A percentile compares a stretch with the other conserved stretches of the same genome.
Conservation (phyloP, 2,329 filamentous ascomycete genomes). For the Pochonia chlamydosporia region DNA sequence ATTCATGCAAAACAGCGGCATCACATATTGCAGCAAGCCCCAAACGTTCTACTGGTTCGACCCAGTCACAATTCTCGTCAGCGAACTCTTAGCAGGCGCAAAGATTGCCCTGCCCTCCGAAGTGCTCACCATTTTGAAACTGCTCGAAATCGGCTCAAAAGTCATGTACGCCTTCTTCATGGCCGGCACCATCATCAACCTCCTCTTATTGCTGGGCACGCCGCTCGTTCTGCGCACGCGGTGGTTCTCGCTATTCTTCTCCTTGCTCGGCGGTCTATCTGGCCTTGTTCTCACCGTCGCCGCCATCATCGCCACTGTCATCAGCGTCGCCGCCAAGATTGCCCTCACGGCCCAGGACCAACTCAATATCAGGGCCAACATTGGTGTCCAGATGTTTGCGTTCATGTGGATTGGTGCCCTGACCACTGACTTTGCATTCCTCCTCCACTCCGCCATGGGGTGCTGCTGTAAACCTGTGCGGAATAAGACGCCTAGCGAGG, state of each 20-base stretch:
- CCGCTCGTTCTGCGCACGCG: conserved; percentile 48
- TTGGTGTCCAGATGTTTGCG: conserved; percentile 71
- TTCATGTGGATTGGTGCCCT: conserved; percentile 84
- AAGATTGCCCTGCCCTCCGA: conserved; percentile 74
- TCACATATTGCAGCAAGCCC: conserved; percentile 70
- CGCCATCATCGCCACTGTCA: conserved; percentile 71
- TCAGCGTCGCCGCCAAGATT: conserved; percentile 76
- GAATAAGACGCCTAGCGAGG: conserved; percentile 1
- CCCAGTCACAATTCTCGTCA: conserved; percentile 73
- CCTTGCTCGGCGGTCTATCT: conserved; percentile 61
- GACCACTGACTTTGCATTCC: conserved; percentile 61
- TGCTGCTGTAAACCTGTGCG: conserved; percentile 58
- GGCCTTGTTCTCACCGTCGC: conserved; percentile 64
- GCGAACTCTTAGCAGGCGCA: conserved; percentile 75
- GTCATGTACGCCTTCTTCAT: conserved; percentile 91
- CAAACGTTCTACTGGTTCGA: conserved; percentile 82
- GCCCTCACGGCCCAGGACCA: conserved; percentile 66
- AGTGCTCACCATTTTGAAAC: conserved; percentile 64
- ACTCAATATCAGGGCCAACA: conserved; percentile 66
- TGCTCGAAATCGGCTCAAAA: conserved; percentile 69
- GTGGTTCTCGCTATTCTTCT: conserved; percentile 62
- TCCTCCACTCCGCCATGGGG: conserved; percentile 68
- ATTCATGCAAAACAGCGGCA: conserved; percentile 42
- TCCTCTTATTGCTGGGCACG: conserved; percentile 65
- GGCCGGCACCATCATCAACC: conserved; percentile 61